Percentiles rank a stretch among this genome's conserved stretches.
These are phyloP conservation scores for Paramecium sexaurelia DNA, from an alignment of 73 alveolate species.

Conservation along the genomic window DNA sequence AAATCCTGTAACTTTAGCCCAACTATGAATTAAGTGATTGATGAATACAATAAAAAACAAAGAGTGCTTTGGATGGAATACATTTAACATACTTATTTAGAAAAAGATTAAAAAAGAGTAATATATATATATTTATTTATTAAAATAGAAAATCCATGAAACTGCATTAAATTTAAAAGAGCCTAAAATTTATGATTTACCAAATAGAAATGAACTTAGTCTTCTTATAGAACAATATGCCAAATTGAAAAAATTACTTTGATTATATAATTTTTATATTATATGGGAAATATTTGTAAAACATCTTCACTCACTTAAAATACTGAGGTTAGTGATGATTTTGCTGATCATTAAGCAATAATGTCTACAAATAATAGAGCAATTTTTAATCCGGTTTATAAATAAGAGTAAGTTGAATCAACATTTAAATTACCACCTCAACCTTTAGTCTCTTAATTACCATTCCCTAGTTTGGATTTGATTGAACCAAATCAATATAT, in stretches of 20 bases:
- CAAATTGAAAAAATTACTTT: not conserved
- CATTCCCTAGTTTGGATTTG: not conserved
- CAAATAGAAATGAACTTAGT: not conserved
- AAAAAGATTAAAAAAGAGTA: not conserved
- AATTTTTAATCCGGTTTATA: not conserved
- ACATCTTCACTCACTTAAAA: not conserved
- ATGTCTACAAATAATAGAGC: not conserved
- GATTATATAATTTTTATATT: not conserved
- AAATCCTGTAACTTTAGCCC: not conserved
- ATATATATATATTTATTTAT: not conserved
- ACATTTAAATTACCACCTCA: not conserved
- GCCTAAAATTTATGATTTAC: not conserved
- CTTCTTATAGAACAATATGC: not conserved
- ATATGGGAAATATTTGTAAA: not conserved
- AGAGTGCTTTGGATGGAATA: not conserved
- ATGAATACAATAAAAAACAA: not conserved
- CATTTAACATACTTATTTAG: not conserved
- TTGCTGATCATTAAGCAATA: not conserved
- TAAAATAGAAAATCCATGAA: not conserved
- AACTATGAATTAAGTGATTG: not conserved
- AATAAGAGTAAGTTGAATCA: not conserved
- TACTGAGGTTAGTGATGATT: not conserved
- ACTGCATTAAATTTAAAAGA: not conserved
- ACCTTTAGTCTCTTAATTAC: not conserved
- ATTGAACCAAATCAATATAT: not conserved